phyloP scores from a whole-genome alignment of 1,284 basidiomycete genomes.

The Phaffia rhodozyma region DNA sequence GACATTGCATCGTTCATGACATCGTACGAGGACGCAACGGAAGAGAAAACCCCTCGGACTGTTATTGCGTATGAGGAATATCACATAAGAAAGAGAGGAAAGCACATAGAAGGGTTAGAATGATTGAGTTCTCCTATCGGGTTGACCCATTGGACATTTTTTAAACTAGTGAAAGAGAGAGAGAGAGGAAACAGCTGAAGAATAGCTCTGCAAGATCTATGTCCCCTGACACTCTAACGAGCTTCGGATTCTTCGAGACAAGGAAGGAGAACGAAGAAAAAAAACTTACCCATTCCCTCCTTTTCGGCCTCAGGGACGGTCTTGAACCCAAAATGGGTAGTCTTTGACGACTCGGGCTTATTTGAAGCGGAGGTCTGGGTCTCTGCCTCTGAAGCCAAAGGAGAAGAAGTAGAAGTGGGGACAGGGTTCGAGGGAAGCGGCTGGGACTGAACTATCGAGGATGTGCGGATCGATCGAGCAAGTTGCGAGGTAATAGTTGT shows the following conservation, averaged over 20 bases:
- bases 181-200: neutral
- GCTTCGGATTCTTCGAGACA: no score
- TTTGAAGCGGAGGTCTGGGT: no score
- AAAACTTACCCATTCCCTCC: constrained; percentile 40
- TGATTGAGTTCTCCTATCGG: neutral
- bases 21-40: constrained; percentile 91
- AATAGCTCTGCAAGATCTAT: neutral
- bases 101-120: neutral
- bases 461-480: no score
- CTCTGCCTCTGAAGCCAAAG: no score
- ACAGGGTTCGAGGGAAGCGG: no score
- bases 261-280: neutral
- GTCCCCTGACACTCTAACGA: neutral
- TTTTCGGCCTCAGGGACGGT: constrained; percentile 67
- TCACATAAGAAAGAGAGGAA: neutral
- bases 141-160: neutral
- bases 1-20: constrained; percentile 99
- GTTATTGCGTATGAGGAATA: neutral
- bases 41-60: constrained; percentile 88
- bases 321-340: constrained; percentile 85
- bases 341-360: constrained; percentile 27
- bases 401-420: no score
- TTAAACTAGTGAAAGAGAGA: neutral
- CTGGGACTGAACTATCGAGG: no score
- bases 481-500: no score